Percentiles rank a stretch among this genome's conserved stretches.
These are phyloP conservation scores for Cylindricascospora bacillispora DNA, from an alignment of 1,139 yeast genomes.

Conservation along the genomic window DNA sequence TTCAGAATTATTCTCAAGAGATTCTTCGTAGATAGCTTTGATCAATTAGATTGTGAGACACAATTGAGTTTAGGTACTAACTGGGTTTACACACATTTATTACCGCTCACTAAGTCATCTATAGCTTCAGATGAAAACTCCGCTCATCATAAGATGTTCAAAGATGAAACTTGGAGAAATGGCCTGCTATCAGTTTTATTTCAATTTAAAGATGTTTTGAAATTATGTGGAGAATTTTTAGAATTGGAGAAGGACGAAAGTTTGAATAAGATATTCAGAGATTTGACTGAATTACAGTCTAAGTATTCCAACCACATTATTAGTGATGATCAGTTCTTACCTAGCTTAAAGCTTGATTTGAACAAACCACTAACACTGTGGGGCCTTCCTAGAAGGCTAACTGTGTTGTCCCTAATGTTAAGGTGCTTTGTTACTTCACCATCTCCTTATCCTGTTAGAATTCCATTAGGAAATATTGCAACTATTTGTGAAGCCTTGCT, in stretches of 20 bases:
- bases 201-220: slow-evolving; percentile 42
- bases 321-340: slow-evolving; percentile 26
- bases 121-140: slow-evolving; percentile 29
- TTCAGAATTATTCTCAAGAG: slow-evolving; percentile 36
- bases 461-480: slow-evolving; percentile 47
- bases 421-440: slow-evolving; percentile 34
- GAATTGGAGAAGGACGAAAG: slow-evolving; percentile 45
- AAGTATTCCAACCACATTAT: slow-evolving; percentile 11
- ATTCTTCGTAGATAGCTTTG: slow-evolving; percentile 28
- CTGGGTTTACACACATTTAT: slow-evolving; percentile 50
- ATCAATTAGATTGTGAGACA: slow-evolving; percentile 29
- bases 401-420: slow-evolving; percentile 35
- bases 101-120: slow-evolving; percentile 36
- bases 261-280: slow-evolving; percentile 26
- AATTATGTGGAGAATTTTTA: slow-evolving; percentile 44
- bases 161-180: slow-evolving; percentile 36
- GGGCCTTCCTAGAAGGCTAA: slow-evolving; percentile 38
- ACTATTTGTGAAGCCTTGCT: slow-evolving; percentile 38
- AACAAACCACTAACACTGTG: slow-evolving; percentile 40
- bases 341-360: slow-evolving; percentile 43
- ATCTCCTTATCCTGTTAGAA: slow-evolving; percentile 35
- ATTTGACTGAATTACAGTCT: slow-evolving; percentile 16
- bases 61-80: slow-evolving; percentile 35
- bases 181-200: slow-evolving; percentile 28
- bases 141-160: slow-evolving; percentile 24